phyloP scores from a whole-genome alignment of 2,329 filamentous ascomycete species.

The Aspergillus ochraceus region DNA sequence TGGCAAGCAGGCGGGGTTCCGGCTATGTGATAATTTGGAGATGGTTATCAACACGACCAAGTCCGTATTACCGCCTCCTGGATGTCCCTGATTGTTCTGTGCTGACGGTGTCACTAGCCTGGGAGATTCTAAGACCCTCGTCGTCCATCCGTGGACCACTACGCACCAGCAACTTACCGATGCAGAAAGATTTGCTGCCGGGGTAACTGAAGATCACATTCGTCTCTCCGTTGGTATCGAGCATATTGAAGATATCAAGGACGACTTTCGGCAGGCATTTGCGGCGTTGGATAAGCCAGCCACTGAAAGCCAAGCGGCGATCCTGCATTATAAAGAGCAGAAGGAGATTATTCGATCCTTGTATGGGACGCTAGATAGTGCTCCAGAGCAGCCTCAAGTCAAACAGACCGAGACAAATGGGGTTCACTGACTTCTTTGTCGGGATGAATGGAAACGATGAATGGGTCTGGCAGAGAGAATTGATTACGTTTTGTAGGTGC shows the following conservation, averaged over 20 bases:
- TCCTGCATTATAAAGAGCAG: background rate
- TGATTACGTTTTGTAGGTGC: too few species aligned
- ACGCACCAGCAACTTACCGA: background rate
- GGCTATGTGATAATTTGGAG: background rate
- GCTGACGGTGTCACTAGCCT: background rate
- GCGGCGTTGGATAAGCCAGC: background rate
- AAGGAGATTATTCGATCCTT: background rate
- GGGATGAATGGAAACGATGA: too few species aligned
- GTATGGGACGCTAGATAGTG: background rate
- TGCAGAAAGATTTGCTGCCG: background rate
- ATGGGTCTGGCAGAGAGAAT: too few species aligned
- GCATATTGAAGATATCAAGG: background rate
- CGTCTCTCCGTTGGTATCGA: background rate
- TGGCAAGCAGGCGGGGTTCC: background rate
- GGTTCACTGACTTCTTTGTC: too few species aligned
- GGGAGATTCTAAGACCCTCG: background rate
- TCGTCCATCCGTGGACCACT: background rate
- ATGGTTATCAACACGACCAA: background rate
- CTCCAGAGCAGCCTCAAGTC: too few species aligned
- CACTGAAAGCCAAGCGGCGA: background rate
- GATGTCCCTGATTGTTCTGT: background rate
- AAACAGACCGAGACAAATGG: too few species aligned
- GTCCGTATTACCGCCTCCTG: background rate
- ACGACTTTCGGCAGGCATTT: background rate
- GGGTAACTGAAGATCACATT: background rate